Evolutionary conservation across 768 basidiomycete genomes (phyloP), one percentile per base, ranked within the genome.

Genomic region (Vararia minispora): DNA sequence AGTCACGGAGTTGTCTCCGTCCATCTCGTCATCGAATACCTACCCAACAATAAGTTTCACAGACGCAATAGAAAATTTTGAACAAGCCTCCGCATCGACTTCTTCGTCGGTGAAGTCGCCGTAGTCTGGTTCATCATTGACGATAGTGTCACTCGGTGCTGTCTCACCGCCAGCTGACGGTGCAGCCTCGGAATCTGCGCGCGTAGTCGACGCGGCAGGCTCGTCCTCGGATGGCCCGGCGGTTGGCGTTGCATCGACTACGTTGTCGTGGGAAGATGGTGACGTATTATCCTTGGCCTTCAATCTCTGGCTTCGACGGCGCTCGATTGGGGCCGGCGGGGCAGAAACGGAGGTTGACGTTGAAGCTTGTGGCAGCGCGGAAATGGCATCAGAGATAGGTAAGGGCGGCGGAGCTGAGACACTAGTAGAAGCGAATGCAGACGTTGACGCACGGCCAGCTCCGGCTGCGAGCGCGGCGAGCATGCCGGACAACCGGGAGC

Each of bases 11-110:
- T 66, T 66, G 51, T 88, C 84, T 13, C 71, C 73, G 43, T 91
- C 83, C 31, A 78, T 76, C 12, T 88, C 91, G 1, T 89, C 90
- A 37, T 92, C 86, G 45, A 87, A 86, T 10, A 94, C 80, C 69
- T 76, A 47, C 6, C n/a, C n/a, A n/a, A n/a, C 20, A 16, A 37
- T 11, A 31, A 43, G 32, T 13, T 6, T 1, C 26, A 36, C 38
- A 37, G 21, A 36, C 36, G 6, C n/a, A 20, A 18, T 36, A n/a
- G 18, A 20, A 33, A n/a, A 11, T 11, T 11, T 13, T n/a, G 27
- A 16, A 48, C 56, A 28, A 33, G 67, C 69, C 59, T 88, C 85
- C 2, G 83, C 83, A 45, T 87, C 84, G 8, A 85, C 64, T 47
- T 82, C 82, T 44, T 88, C 84, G 45, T 91, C 89, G 20, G 81